These are phyloP conservation scores for Hymenoscyphus scutula DNA, from an alignment of 2,329 filamentous ascomycete species.

Conservation along the genomic window DNA sequence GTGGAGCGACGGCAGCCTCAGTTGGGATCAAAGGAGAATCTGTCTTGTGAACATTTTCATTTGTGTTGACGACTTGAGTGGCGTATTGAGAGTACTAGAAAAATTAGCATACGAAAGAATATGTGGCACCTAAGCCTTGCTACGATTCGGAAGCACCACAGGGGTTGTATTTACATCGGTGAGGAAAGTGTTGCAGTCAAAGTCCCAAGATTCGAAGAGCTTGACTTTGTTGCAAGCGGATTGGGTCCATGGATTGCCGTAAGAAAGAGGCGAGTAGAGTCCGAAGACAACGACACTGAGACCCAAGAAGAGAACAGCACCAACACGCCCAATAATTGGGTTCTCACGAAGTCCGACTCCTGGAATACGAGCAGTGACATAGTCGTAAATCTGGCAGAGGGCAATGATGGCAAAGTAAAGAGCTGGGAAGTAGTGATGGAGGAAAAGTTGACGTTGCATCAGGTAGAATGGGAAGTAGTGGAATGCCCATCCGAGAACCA, in stretches of 20 bases:
- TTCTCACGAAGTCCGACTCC: slow-evolving; percentile 65
- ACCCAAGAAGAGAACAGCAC: slow-evolving; percentile 71
- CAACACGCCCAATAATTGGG: slow-evolving; percentile 71
- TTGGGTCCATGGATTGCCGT: slow-evolving; percentile 94
- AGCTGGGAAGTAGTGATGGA: slow-evolving; percentile 97
- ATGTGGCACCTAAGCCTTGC: slow-evolving; percentile 10
- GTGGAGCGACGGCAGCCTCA: slow-evolving; percentile 28
- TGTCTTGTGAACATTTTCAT: slow-evolving; percentile 33
- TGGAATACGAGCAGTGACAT: slow-evolving; percentile 69
- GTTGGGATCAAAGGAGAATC: slow-evolving; percentile 31
- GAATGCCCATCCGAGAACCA: slow-evolving; percentile 89
- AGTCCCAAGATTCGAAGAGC: slow-evolving; percentile 88
- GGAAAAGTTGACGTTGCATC: slow-evolving; percentile 96
- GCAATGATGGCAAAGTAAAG: slow-evolving; percentile 92
- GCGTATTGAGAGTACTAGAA: slow-evolving; percentile 39
- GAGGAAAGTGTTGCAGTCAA: slow-evolving; percentile 94
- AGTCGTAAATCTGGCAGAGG: slow-evolving; percentile 88
- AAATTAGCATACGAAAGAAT: slow-evolving; percentile 19
- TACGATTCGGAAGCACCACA: slow-evolving; percentile 24
- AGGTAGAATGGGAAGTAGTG: slow-evolving; percentile 99
- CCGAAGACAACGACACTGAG: slow-evolving; percentile 73
- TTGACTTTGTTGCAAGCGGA: slow-evolving; percentile 82
- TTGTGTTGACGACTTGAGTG: slow-evolving; percentile 26
- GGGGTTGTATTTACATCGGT: slow-evolving; percentile 68
- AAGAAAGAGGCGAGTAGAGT: slow-evolving; percentile 84